Percentiles rank a stretch among this genome's conserved stretches.
phyloP scores from a whole-genome alignment of 2,329 filamentous ascomycete species.

The Metarhizium brunneum region DNA sequence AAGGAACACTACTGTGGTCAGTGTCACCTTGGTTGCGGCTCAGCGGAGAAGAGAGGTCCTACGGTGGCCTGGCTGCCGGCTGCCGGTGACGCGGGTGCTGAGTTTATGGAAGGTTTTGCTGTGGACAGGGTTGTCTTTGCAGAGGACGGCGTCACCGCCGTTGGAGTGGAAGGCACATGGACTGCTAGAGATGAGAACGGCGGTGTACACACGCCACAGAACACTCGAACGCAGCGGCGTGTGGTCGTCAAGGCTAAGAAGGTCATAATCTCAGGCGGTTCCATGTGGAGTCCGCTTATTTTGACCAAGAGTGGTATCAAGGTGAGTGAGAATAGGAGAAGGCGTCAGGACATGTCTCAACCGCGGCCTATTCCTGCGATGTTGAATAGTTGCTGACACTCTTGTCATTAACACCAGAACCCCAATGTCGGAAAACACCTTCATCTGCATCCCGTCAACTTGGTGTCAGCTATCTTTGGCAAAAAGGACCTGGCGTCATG shows the following conservation, averaged over 20 bases:
- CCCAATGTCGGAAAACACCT: slow-evolving; percentile 74
- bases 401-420: slow-evolving; percentile 39
- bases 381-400: slow-evolving; percentile 11
- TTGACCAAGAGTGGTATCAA: slow-evolving; percentile 69
- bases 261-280: slow-evolving; percentile 70
- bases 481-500: slow-evolving; percentile 57
- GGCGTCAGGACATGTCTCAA: neutral
- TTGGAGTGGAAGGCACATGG: slow-evolving; percentile 69
- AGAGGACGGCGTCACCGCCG: slow-evolving; percentile 45
- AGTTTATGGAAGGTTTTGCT: slow-evolving; percentile 76
- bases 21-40: slow-evolving; percentile 52
- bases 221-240: slow-evolving; percentile 42
- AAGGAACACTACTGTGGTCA: slow-evolving; percentile 65
- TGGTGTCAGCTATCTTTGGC: slow-evolving; percentile 53
- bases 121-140: slow-evolving; percentile 65
- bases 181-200: slow-evolving; percentile 57
- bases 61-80: slow-evolving; percentile 69
- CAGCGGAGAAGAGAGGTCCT: slow-evolving; percentile 70
- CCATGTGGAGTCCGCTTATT: slow-evolving; percentile 67
- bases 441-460: slow-evolving; percentile 66
- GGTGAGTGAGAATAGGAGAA: slow-evolving; percentile 27
- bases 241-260: slow-evolving; percentile 70
- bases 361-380: neutral
- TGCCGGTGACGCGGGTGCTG: slow-evolving; percentile 65
- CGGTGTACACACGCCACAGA: slow-evolving; percentile 39